Evolutionary conservation across 495 filamentous ascomycete genomes (phyloP).

Genomic region (Letharia lupina): DNA sequence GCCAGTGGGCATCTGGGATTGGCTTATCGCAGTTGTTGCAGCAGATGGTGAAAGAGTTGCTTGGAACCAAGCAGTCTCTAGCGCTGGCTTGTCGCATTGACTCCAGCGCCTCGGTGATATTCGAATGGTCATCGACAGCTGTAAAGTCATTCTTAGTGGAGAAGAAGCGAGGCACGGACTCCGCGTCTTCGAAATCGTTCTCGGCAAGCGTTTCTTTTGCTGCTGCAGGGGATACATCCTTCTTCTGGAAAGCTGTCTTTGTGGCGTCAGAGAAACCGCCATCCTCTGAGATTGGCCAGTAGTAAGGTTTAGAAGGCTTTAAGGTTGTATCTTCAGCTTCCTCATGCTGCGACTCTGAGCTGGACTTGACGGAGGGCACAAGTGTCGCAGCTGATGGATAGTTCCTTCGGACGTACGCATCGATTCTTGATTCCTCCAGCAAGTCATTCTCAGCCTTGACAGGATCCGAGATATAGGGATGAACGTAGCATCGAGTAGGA

Average conservation of each 20-base stretch:
- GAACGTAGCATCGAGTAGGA: constrained; percentile 22
- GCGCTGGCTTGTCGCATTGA: constrained; percentile 14
- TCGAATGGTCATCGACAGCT: constrained; percentile 32
- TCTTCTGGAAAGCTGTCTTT: constrained; percentile 21
- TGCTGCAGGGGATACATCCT: constrained; percentile 1
- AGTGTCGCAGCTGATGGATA: constrained; percentile 12
- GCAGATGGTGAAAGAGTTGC: constrained; percentile 56
- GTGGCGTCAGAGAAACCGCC: constrained; percentile 17
- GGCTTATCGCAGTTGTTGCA: constrained; percentile 82
- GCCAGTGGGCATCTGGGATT: constrained; percentile 78
- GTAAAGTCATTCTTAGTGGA: constrained; percentile 30
- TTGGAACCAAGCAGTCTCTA: constrained; percentile 1
- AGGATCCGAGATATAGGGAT: constrained; percentile 22
- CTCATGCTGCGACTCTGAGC: constrained; percentile 9
- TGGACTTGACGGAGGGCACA: constrained; percentile 10
- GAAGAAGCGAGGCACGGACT: constrained; percentile 27
- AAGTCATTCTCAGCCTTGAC: constrained; percentile 14
- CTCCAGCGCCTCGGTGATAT: constrained; percentile 19
- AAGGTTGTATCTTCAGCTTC: not conserved
- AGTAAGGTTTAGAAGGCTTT: constrained; percentile 9
- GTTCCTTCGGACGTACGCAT: constrained; percentile 14
- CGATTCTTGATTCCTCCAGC: not conserved
- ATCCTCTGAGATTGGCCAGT: constrained; percentile 19
- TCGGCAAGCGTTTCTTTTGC: constrained; percentile 9
- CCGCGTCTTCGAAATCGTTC: constrained; percentile 19